Evolutionary conservation across 176 grass and related monocot genomes (phyloP).

Genomic region (Leersia perrieri): DNA sequence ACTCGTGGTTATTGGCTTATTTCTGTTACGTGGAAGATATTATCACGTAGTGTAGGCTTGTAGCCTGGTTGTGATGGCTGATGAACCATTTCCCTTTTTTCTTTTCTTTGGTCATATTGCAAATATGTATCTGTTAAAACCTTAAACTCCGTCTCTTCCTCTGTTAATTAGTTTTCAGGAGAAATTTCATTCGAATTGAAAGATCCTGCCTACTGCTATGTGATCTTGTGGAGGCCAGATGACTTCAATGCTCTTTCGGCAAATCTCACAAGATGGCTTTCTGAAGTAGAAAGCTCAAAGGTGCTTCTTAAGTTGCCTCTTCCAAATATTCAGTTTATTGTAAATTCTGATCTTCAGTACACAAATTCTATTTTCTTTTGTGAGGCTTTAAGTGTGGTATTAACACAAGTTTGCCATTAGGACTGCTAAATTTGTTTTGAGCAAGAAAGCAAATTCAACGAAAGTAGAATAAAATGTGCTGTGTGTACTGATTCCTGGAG

Average conservation of each 20-base stretch:
- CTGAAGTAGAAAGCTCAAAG: slow-evolving; percentile 88
- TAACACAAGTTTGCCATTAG: not conserved
- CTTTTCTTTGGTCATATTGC: slow-evolving; percentile 3
- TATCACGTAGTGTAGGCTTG: not conserved
- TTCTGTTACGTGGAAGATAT: not conserved
- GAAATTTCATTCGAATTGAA: slow-evolving; percentile 91
- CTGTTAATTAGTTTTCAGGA: slow-evolving; percentile 61
- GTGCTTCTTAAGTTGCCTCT: slow-evolving; percentile 21
- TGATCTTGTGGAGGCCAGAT: slow-evolving; percentile 74
- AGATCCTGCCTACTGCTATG: slow-evolving; percentile 78
- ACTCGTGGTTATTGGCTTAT: not conserved
- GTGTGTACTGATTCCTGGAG: not conserved
- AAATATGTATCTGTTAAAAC: slow-evolving; percentile 6
- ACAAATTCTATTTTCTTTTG: not conserved
- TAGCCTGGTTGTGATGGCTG: not conserved
- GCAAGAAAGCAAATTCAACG: not conserved
- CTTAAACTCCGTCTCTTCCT: slow-evolving; percentile 19
- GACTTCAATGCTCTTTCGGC: slow-evolving; percentile 67
- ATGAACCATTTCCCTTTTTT: not conserved
- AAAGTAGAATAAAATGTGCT: not conserved
- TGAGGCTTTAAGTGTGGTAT: not conserved
- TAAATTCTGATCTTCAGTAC: slow-evolving; percentile 6
- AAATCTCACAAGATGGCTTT: slow-evolving; percentile 77
- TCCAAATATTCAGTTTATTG: slow-evolving; percentile 3
- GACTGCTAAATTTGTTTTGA: not conserved